phyloP scores from a whole-genome alignment of 306 rosid genomes.

The Luffa aegyptiaca region DNA sequence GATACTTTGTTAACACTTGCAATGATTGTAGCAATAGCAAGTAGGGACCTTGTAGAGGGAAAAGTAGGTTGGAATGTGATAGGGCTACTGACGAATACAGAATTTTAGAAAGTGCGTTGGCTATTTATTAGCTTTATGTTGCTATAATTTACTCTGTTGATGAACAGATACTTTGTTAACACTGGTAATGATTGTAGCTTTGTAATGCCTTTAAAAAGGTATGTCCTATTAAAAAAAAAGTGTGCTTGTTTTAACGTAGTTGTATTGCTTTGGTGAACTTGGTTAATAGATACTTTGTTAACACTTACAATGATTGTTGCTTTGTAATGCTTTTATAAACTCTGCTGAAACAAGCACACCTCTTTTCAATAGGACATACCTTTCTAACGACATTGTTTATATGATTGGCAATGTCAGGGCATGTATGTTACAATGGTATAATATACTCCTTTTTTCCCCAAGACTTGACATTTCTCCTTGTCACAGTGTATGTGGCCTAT shows the following conservation, averaged over 20 bases:
- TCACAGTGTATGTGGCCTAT: background rate
- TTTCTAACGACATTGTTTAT: background rate
- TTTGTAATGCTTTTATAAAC: too few relatives aligned
- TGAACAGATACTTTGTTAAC: background rate
- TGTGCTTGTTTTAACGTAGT: too few relatives aligned
- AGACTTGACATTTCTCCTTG: background rate
- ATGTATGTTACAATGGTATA: background rate
- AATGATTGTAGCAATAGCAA: too few relatives aligned
- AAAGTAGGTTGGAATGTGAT: background rate
- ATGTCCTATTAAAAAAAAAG: too few relatives aligned
- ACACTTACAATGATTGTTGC: too few relatives aligned
- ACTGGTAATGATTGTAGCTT: background rate
- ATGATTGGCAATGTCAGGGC: background rate
- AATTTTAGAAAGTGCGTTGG: background rate
- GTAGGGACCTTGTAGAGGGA: background rate
- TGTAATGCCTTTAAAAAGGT: background rate
- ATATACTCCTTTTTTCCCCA: background rate
- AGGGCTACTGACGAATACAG: background rate
- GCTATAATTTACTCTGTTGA: background rate
- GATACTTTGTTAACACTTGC: too few relatives aligned
- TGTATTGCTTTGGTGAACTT: background rate
- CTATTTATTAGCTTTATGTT: background rate
- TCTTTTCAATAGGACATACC: too few relatives aligned
- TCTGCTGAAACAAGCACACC: too few relatives aligned
- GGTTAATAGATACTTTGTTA: background rate